These are phyloP conservation scores for Candida albicans DNA, from an alignment of 1,139 yeast species.

Conservation along the genomic window DNA sequence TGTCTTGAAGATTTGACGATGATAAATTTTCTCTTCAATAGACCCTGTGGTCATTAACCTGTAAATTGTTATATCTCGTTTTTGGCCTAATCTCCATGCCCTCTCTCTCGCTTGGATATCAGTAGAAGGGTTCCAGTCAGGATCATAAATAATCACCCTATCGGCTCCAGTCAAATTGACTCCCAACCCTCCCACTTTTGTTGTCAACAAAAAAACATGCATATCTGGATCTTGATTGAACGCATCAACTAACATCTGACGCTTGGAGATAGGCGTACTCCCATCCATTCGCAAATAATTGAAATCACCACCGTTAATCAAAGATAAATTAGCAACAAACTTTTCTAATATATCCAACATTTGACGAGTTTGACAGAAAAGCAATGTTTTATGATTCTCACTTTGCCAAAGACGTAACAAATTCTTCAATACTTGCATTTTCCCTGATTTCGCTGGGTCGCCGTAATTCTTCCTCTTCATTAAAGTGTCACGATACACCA, in stretches of 20 bases:
- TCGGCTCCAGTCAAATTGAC: constrained; percentile 95
- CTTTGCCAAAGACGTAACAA: constrained; percentile 72
- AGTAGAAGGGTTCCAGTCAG: constrained; percentile 98
- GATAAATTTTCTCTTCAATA: constrained; percentile 94
- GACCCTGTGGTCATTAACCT: constrained; percentile 93
- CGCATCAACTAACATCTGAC: constrained; percentile 78
- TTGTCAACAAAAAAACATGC: constrained; percentile 76
- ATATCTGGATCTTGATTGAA: constrained; percentile 65
- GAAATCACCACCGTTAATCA: constrained; percentile 26
- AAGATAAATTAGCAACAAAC: constrained; percentile 46
- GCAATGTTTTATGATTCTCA: constrained; percentile 74
- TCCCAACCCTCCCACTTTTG: constrained; percentile 95
- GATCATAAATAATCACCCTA: constrained; percentile 90
- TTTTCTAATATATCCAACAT: constrained; percentile 86
- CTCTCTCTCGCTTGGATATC: constrained; percentile 96
- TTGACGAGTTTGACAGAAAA: constrained; percentile 90
- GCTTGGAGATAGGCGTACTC: constrained; percentile 69
- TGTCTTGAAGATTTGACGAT: constrained; percentile 94
- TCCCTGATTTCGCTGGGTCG: constrained; percentile 74
- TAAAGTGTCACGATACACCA: constrained; percentile 58
- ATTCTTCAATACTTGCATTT: constrained; percentile 83
- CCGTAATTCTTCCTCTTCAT: constrained; percentile 57
- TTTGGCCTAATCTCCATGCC: constrained; percentile 97
- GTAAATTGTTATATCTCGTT: constrained; percentile 88
- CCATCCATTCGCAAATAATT: constrained; percentile 91